These are phyloP conservation scores for Thecaphora frezii DNA, from an alignment of 1,284 basidiomycete genomes.

Conservation along the genomic window DNA sequence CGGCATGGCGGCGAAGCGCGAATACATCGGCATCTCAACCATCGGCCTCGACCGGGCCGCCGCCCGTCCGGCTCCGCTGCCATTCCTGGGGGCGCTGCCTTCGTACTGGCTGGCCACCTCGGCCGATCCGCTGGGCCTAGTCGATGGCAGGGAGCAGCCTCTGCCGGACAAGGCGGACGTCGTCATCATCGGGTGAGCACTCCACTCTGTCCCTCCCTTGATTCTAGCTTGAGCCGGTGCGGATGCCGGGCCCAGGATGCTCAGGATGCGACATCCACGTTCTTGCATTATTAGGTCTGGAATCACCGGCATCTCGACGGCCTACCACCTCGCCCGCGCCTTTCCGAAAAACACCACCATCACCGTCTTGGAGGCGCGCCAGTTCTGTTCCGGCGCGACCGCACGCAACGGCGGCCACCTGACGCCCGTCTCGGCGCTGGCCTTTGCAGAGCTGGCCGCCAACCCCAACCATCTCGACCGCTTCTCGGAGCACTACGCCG, in stretches of 20 bases:
- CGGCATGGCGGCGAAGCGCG: too few relatives aligned
- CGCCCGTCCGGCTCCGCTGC: slow-evolving; percentile 10
- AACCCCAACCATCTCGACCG: slow-evolving; percentile 24
- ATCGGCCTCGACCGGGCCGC: slow-evolving; percentile 20
- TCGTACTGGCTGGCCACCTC: slow-evolving; percentile 39
- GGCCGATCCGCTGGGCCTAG: neutral
- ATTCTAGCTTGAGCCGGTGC: too few relatives aligned
- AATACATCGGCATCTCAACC: slow-evolving; percentile 9
- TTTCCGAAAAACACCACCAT: slow-evolving; percentile 9
- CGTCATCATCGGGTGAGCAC: slow-evolving; percentile 23
- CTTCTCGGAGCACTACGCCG: neutral
- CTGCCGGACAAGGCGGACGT: slow-evolving; percentile 9
- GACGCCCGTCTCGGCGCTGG: slow-evolving; percentile 37
- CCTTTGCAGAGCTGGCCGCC: slow-evolving; percentile 29
- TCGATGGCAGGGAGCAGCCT: neutral
- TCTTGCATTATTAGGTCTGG: slow-evolving; percentile 8
- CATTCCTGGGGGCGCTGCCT: slow-evolving; percentile 12
- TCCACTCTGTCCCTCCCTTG: neutral
- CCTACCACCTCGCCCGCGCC: slow-evolving; percentile 25
- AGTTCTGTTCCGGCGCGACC: slow-evolving; percentile 43
- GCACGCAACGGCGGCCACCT: slow-evolving; percentile 47
- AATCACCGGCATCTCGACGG: slow-evolving; percentile 35
- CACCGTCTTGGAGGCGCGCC: slow-evolving; percentile 32
- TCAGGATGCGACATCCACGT: too few relatives aligned
- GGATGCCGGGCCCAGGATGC: too few relatives aligned